Evolutionary conservation across 2,329 filamentous ascomycete species (phyloP).

Genomic region (Aplosporella prunicola): DNA sequence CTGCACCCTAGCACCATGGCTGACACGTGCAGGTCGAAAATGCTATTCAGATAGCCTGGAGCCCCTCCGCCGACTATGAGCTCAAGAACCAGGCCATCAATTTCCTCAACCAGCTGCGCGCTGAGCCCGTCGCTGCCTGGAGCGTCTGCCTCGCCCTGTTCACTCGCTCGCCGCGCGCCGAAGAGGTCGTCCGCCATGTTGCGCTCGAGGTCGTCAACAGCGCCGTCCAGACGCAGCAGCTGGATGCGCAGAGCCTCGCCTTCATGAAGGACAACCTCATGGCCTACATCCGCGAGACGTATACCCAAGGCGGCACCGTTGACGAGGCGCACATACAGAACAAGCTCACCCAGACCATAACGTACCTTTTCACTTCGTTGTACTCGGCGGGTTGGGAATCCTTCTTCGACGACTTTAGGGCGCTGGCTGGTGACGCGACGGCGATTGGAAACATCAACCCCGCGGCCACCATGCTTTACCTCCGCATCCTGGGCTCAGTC

Average conservation of each 20-base stretch:
- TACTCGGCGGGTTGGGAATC: constrained; percentile 80
- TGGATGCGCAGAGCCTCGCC: constrained; percentile 62
- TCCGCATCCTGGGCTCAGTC: constrained; percentile 78
- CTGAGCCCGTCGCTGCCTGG: constrained; percentile 78
- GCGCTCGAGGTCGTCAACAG: constrained; percentile 90
- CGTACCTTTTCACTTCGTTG: constrained; percentile 79
- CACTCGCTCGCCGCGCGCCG: constrained; percentile 62
- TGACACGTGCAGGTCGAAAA: constrained; percentile 61
- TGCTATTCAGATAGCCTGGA: constrained; percentile 89
- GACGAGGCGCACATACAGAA: constrained; percentile 81
- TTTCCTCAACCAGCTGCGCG: constrained; percentile 66
- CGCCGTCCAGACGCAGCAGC: constrained; percentile 68
- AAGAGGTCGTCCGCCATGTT: constrained; percentile 79
- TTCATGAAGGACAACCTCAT: constrained; percentile 75
- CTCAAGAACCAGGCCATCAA: constrained; percentile 79
- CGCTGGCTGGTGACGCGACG: constrained; percentile 57
- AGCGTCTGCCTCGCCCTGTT: constrained; percentile 83
- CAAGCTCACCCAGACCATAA: constrained; percentile 92
- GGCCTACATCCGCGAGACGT: constrained; percentile 68
- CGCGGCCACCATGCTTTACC: constrained; percentile 71
- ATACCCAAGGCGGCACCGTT: constrained; percentile 47
- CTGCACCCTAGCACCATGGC: constrained; percentile 3
- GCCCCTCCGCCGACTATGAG: constrained; percentile 60
- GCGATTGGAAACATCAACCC: constrained; percentile 54
- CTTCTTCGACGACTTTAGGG: constrained; percentile 85